phyloP scores from a whole-genome alignment of 208 protist genomes.

The Trypanosoma boissoni region DNA sequence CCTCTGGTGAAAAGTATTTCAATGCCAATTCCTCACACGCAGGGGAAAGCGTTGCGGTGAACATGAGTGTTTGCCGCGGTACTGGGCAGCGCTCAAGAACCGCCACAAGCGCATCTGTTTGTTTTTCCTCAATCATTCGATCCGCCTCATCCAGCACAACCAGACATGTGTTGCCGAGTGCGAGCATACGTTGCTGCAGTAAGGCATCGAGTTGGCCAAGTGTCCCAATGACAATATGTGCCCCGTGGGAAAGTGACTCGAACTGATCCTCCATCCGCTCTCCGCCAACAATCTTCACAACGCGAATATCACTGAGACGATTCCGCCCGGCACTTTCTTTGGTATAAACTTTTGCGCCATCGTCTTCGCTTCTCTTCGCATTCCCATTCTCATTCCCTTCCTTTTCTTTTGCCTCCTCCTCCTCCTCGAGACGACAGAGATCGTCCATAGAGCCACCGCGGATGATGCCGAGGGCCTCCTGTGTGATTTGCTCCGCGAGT shows the following conservation, averaged over 20 bases:
- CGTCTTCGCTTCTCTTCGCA: background rate
- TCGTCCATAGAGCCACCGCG: conserved; percentile 5
- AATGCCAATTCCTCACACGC: conserved; percentile 54
- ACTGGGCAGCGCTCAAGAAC: conserved; percentile 83
- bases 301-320: conserved; percentile 48
- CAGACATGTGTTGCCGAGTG: conserved; percentile 54
- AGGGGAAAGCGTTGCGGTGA: conserved; percentile 95
- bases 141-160: conserved; percentile 98
- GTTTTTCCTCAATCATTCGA: conserved; percentile 92
- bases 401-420: conserved; percentile 8
- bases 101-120: conserved; percentile 56
- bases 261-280: conserved; percentile 59
- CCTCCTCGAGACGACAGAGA: conserved; percentile 5
- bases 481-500: conserved; percentile 89
- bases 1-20: conserved; percentile 55
- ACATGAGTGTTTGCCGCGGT: conserved; percentile 93
- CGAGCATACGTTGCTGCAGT: conserved; percentile 61
- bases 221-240: conserved; percentile 84
- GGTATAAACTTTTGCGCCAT: background rate
- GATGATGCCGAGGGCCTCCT: conserved; percentile 23
- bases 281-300: conserved; percentile 77
- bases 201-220: conserved; percentile 69
- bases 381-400: background rate
- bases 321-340: conserved; percentile 24
- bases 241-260: conserved; percentile 39